Evolutionary conservation across 306 rosid species (phyloP).

Genomic region (Castanea crenata): DNA sequence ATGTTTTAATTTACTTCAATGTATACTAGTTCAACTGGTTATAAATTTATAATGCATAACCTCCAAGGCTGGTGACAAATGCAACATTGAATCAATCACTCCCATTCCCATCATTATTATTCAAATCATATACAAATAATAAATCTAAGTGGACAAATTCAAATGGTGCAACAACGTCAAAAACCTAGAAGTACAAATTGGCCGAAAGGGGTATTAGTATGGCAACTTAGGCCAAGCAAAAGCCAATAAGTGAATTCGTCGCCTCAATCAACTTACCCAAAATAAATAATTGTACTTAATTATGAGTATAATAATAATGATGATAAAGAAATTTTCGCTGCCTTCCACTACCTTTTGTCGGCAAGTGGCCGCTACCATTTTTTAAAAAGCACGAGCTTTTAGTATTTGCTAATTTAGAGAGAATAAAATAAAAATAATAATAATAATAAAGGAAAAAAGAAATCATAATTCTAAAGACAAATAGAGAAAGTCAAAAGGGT

Average conservation of each 20-base stretch:
- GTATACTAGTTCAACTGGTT: too few species aligned
- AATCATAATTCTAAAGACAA: not conserved
- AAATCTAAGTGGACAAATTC: not conserved
- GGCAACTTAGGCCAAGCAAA: conserved; percentile 15
- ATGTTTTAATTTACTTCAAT: too few species aligned
- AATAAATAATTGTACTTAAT: not conserved
- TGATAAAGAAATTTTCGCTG: not conserved
- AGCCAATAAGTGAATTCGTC: conserved; percentile 2
- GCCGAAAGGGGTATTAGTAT: not conserved
- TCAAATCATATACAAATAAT: not conserved
- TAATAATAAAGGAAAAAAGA: not conserved
- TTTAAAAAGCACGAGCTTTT: not conserved
- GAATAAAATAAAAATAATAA: not conserved
- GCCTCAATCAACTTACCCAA: not conserved
- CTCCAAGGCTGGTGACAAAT: too few species aligned
- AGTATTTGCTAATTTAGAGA: not conserved
- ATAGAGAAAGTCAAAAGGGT: conserved; percentile 3
- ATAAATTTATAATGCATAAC: too few species aligned
- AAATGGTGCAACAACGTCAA: not conserved
- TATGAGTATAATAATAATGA: not conserved
- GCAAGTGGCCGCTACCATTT: not conserved
- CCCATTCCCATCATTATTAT: not conserved
- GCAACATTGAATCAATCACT: too few species aligned
- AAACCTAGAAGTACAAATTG: not conserved
- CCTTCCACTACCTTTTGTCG: conserved; percentile 14